A percentile compares a stretch with the other conserved stretches of the same genome.
Conservation (phyloP, 306 rosid genomes). For the Betula pendula region DNA sequence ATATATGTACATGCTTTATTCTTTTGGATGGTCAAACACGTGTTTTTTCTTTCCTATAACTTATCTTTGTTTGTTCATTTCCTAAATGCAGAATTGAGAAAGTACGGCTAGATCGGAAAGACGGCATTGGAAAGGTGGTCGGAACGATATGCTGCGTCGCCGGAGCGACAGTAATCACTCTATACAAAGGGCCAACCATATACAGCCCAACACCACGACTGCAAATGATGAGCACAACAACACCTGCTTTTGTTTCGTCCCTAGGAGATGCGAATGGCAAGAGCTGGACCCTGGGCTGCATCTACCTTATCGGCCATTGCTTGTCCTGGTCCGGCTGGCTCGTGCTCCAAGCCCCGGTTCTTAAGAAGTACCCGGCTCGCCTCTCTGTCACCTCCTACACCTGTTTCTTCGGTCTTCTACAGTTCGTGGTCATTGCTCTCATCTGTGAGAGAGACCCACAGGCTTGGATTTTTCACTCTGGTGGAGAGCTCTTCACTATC, state of each 20-base stretch:
- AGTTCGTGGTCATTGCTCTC: conserved; percentile 68
- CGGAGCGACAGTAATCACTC: conserved; percentile 88
- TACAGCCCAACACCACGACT: conserved; percentile 65
- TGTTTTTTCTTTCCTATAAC: not conserved
- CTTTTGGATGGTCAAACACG: not conserved
- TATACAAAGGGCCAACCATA: conserved; percentile 87
- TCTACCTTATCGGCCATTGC: conserved; percentile 88
- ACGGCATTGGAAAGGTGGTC: conserved; percentile 72
- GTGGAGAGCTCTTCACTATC: conserved; percentile 80
- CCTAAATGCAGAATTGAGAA: conserved; percentile 59
- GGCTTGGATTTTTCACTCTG: conserved; percentile 83
- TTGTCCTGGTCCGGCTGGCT: conserved; percentile 98
- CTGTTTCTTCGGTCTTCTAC: conserved; percentile 87
- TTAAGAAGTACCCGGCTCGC: conserved; percentile 94
- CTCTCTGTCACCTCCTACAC: conserved; percentile 95
- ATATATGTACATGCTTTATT: not conserved
- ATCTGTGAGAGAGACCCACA: conserved; percentile 62
- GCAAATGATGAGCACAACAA: conserved; percentile 17
- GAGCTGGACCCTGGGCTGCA: conserved; percentile 91
- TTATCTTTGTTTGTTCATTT: not conserved
- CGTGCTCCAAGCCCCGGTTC: conserved; percentile 83
- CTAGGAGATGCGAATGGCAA: conserved; percentile 76
- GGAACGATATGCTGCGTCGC: conserved; percentile 88
- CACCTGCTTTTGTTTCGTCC: conserved; percentile 30
- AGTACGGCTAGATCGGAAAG: conserved; percentile 72